Base-by-base conservation (phyloP, 208 protist genomes). In the Trypanosoma congolense region DNA sequence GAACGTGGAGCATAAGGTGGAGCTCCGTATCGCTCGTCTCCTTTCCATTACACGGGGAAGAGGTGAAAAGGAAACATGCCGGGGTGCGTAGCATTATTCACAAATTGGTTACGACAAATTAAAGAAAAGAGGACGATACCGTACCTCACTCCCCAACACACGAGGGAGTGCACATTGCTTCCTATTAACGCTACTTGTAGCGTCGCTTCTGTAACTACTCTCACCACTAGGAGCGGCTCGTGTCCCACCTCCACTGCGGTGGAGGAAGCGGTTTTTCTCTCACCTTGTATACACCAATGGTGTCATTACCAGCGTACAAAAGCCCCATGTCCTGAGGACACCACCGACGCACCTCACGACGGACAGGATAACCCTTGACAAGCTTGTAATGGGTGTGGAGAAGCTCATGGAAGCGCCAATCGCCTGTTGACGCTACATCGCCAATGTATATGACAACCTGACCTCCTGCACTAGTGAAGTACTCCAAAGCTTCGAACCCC, bases 341-440 rank as follows among this genome's bases (percentile, higher is more conserved):
- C 88, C 88, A 95, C 5, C 88, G 82, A 8, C 85, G 77, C 50
- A 95, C 28, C 66, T 95, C 88, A 22, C 81, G 76, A 6, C 88
- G 84, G 22, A 92, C 84, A n/a, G 75, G 56, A 51, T 92, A 95
- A 26, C 79, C 80, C 12, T 59, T 77, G n/a, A 91, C 59, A 9
- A 91, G 72, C 57, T 81, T 86, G 69, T 89, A 95, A 53, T 90
- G 77, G 21, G 72, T 74, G 53, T 87, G 74, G 35, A 92, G 80
- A 19, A 91, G 66, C 60, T 90, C 70, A 61, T 95, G 88, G 55
- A 95, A 89, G 8, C 88, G 77, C 85, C 84, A 92, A 63, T 95
- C 88, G 0, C 88, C 88, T 1, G 85, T 91, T 12, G 84, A 87
- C 42, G 81, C 73, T 26, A 84, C 75, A 57, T 95, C 88, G 16